Base-by-base conservation (phyloP, 495 filamentous ascomycete species). In the Lepraria neglecta region DNA sequence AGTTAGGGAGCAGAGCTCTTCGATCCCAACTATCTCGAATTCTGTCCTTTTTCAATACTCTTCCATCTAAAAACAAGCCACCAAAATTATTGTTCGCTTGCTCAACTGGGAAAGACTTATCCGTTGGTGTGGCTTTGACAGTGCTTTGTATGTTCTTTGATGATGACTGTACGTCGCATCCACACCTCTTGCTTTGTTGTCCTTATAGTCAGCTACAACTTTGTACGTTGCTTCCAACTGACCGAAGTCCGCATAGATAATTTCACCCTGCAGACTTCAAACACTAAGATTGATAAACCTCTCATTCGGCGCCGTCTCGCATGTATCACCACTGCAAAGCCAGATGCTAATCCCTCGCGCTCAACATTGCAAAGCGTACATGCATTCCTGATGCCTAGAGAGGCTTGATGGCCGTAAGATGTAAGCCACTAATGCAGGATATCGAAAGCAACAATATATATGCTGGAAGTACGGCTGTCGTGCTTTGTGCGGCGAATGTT, bases 311-410 rank as follows among this genome's bases (percentile, higher is more conserved):
- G 85, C 56, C 80, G 85, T 57, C 77, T 96, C 17, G 85, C 87
- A 9, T 88, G 86, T 77, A 88, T 97, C 56, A 85, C 89, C 62
- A 84, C 81, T 17, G 83, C 84, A 0, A 79, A 84, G 64, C 85
- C 87, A 24, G 85, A 86, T 63, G 85, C 85, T 17, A 95, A 94
- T 69, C 91, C 91, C 0, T 87, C 84, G 62, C 78, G 92, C 45
- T 79, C 86, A 33, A 95, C 90, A 1, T 73, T 97, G 54, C 89
- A 95, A 70, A 87, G 86, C 58, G 84, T 97, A 44, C 95, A 97
- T 73, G 86, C 87, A 44, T 95, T 90, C 65, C 75, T 97, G 50
- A 94, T 97, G 84, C 61, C 61, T 48, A 28, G 43, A 24, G 38
- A 44, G 14, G 24, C 38, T 4, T 60, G 48, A 44, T 2, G 15